Conservation (phyloP, 768 basidiomycete species). For the Boletus huronensis region DNA sequence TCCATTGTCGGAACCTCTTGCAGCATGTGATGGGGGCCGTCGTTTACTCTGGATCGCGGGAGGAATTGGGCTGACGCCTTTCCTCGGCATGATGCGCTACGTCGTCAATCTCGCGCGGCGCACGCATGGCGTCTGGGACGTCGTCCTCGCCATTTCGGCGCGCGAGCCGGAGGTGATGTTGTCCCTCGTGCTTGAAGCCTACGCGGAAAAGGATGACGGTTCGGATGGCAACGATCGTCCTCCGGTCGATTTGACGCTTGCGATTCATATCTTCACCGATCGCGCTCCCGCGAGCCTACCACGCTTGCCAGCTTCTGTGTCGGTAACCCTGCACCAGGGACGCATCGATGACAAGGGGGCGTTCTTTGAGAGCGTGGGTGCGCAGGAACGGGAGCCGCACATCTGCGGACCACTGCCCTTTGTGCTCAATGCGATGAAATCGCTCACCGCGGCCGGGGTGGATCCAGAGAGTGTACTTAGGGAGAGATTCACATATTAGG, state of each 20-base stretch:
- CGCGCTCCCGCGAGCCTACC: background rate
- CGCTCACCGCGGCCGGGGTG: slow-evolving; percentile 21
- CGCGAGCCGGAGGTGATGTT: slow-evolving; percentile 52
- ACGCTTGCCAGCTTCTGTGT: slow-evolving; percentile 4
- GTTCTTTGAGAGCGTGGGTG: slow-evolving; percentile 19
- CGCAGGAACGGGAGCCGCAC: slow-evolving; percentile 14
- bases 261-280: slow-evolving; percentile 17
- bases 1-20: slow-evolving; percentile 17
- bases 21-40: slow-evolving; percentile 23
- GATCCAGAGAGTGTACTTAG: slow-evolving; percentile 22
- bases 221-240: background rate
- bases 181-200: slow-evolving; percentile 37
- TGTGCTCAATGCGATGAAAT: slow-evolving; percentile 21
- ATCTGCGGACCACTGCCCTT: slow-evolving; percentile 27
- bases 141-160: slow-evolving; percentile 49
- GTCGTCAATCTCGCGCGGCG: slow-evolving; percentile 13
- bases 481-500: slow-evolving; percentile 26
- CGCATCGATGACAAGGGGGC: slow-evolving; percentile 17
- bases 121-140: slow-evolving; percentile 33
- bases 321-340: slow-evolving; percentile 14
- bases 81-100: slow-evolving; percentile 47
- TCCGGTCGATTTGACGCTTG: slow-evolving; percentile 13
- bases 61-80: slow-evolving; percentile 64
- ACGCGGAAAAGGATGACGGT: slow-evolving; percentile 1
- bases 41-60: slow-evolving; percentile 58